Base-by-base conservation (phyloP, 495 filamentous ascomycete species). In the Xylaria acuta region DNA sequence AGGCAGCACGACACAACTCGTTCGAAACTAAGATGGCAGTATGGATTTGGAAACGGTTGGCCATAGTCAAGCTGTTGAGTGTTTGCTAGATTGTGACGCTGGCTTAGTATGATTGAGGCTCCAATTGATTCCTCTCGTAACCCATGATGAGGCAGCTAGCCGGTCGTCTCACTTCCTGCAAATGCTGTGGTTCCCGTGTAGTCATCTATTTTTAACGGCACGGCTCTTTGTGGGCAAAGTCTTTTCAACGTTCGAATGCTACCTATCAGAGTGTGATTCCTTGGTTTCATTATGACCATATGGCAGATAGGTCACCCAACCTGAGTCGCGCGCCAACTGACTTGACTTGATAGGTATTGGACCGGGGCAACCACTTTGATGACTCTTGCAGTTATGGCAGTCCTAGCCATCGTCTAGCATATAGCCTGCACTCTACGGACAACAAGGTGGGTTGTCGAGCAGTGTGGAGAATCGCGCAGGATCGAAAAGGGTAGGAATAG, bases 81-180 rank as follows among this genome's bases (percentile, higher is more conserved):
- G 54, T 69, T 69, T 69, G 67, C 56, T 60, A 25, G 32, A n/a
- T 36, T 51, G 30, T 49, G 32, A 20, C 41, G 53, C 58, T 45
- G 51, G 59, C 47, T 43, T 41, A 32, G 59, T 22, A 54, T 64
- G 16, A 41, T 27, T n/a, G 47, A 54, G 47, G 14, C 54, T 16
- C 36, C 66, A 69, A 56, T 56, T 12, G 38, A 69, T 69, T 59
- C 22, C 41, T 71, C 65, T 47, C 32, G 30, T 47, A 32, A 65
- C 67, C 58, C 56, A 45, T 20, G 41, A 63, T 53, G 68, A 70
- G 58, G 68, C 45, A 64, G 53, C 43, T 64, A 53, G 32, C 68
- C 58, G 68, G 9, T 30, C 16, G 34, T 27, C 20, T 70, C n/a
- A 3, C 32, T 18, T 58, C 30, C 34, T 41, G 1, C n/a, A 30